Conservation (phyloP, 164 flowering plant species). For the Vitis cinerea region DNA sequence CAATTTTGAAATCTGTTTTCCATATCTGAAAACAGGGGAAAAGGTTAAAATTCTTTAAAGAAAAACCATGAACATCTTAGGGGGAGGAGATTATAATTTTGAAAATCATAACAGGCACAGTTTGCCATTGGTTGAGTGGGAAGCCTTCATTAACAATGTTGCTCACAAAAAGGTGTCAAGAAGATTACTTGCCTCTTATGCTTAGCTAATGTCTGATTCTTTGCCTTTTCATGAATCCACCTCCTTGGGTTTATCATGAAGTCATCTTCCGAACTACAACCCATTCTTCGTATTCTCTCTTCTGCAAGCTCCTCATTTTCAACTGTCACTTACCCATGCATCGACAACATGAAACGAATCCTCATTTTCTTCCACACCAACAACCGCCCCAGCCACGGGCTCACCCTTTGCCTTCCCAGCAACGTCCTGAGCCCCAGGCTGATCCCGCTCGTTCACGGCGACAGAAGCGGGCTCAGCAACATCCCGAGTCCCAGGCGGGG, state of each 20-base stretch:
- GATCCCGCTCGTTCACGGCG: too few species aligned
- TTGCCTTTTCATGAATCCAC: conserved; percentile 37
- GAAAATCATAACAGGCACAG: too few species aligned
- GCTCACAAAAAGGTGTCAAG: conserved; percentile 8
- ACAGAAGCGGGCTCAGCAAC: too few species aligned
- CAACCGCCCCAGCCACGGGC: conserved; percentile 2
- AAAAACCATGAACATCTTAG: too few species aligned
- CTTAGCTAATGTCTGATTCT: conserved; percentile 43
- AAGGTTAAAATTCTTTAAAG: too few species aligned
- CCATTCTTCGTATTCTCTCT: conserved; percentile 1
- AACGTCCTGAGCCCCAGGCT: background rate
- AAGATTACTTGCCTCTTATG: conserved; percentile 46
- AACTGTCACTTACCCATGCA: conserved; percentile 16
- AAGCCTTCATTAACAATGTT: background rate
- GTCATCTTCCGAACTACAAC: conserved; percentile 16
- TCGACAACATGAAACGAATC: conserved; percentile 43
- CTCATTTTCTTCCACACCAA: conserved; percentile 34
- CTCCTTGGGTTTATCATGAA: conserved; percentile 34
- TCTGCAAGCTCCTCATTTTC: background rate
- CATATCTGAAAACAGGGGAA: too few species aligned
- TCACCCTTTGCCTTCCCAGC: background rate
- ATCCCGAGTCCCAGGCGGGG: too few species aligned
- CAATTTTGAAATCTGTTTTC: too few species aligned
- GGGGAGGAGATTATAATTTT: too few species aligned
- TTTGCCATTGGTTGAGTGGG: too few species aligned